Evolutionary conservation across 192 early-diverging fungal species (phyloP).

Genomic region (Podila epigama): DNA sequence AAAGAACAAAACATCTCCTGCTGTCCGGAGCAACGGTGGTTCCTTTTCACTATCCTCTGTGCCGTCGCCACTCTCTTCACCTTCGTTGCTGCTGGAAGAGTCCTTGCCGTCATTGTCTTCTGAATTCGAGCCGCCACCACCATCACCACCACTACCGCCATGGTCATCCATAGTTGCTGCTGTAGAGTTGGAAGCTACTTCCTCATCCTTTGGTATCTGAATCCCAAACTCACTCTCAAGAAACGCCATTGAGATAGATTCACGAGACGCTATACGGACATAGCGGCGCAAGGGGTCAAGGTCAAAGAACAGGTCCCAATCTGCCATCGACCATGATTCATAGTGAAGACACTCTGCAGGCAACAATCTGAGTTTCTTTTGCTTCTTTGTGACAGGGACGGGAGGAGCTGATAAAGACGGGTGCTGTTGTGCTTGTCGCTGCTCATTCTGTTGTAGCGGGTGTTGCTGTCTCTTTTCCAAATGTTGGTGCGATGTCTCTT

Average conservation of each 20-base stretch:
- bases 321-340: slow-evolving; percentile 58
- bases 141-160: background rate
- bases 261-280: slow-evolving; percentile 50
- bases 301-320: slow-evolving; percentile 63
- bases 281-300: slow-evolving; percentile 46
- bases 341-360: slow-evolving; percentile 64
- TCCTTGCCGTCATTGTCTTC: background rate
- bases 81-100: background rate
- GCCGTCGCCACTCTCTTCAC: background rate
- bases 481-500: background rate
- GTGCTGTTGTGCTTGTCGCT: background rate
- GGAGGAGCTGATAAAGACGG: background rate
- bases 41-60: slow-evolving; percentile 1
- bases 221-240: slow-evolving; percentile 22
- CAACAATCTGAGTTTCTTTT: slow-evolving; percentile 13
- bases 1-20: slow-evolving; percentile 43
- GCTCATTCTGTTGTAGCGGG: slow-evolving; percentile 5
- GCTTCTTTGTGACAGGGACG: background rate
- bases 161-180: too few species aligned
- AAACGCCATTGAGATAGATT: slow-evolving; percentile 38
- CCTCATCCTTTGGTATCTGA: slow-evolving; percentile 16
- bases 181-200: background rate
- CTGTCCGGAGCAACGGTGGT: slow-evolving; percentile 19
- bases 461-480: slow-evolving; percentile 1
- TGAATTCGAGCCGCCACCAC: background rate